A percentile compares a stretch with the other conserved stretches of the same genome.
Evolutionary conservation across 2,329 filamentous ascomycete species (phyloP).

Genomic region (Apiospora sp.): DNA sequence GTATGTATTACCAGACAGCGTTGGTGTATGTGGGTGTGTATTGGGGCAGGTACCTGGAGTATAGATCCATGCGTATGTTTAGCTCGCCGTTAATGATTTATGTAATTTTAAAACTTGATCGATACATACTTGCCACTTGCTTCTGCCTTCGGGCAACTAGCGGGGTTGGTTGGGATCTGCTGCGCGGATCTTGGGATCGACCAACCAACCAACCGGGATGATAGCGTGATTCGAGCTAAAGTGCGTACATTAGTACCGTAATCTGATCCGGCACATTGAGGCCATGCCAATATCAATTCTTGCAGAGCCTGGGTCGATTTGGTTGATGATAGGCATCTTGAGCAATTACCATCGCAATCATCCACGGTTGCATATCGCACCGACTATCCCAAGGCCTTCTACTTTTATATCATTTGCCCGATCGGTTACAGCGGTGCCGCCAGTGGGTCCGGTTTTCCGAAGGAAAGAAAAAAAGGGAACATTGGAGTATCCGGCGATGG

Average conservation of each 20-base stretch:
- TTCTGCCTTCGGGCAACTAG: not conserved
- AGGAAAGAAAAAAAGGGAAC: too few relatives aligned
- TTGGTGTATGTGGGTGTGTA: not conserved
- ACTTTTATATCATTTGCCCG: too few relatives aligned
- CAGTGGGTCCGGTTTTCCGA: too few relatives aligned
- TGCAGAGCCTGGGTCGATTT: too few relatives aligned
- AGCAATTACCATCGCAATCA: too few relatives aligned
- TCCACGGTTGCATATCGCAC: too few relatives aligned
- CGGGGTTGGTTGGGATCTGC: not conserved
- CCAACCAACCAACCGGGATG: not conserved
- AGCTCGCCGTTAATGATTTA: not conserved
- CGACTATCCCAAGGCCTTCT: too few relatives aligned
- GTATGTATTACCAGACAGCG: not conserved
- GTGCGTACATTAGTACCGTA: not conserved
- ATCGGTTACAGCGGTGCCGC: too few relatives aligned
- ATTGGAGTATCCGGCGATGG: too few relatives aligned
- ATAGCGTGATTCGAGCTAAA: not conserved
- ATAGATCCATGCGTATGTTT: not conserved
- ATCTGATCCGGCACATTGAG: too few relatives aligned
- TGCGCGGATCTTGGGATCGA: not conserved
- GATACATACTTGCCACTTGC: not conserved
- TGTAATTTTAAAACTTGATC: not conserved
- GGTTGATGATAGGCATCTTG: too few relatives aligned
- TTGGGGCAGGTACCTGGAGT: conserved; percentile 9
- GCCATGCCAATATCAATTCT: too few relatives aligned